Base-by-base conservation (phyloP, 805 yeast species). In the Grigorovia transvaalensis region DNA sequence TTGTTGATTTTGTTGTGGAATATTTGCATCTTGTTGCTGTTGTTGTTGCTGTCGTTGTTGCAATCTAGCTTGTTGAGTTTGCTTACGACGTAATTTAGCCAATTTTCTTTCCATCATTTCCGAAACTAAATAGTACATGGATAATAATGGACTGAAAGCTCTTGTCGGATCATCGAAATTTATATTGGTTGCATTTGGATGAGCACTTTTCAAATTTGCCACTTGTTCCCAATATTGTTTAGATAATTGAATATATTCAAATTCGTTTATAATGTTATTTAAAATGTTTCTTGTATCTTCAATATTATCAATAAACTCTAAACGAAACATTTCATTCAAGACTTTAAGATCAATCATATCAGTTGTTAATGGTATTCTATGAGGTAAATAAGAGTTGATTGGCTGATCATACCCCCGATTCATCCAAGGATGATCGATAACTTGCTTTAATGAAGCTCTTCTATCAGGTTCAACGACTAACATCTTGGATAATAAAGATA, bases 341-440 rank as follows among this genome's bases (percentile, higher is more conserved):
- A 90, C 87, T 60, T 87, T 50, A 77, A 70, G 17, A 74, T 71
- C 59, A 20, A 66, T 38, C 57, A 60, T 57, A 20, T 64, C 67
- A 2, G 63, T 51, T 1, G 66, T 62, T 40, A 93, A 69, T 2
- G 99, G 99, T 3, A 72, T 68, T 58, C 99, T 76, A 48, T 75
- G 76, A 0, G 98, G 96, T 43, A 93, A 69, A 63, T 82, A 84
- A 45, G 81, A 80, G 11, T 81, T 76, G 0, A 86, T 45, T 0
- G 83, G 78, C 40, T 78, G 78, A 51, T 88, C 96, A 63, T 78
- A 89, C 40, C 96, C 96, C 64, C 82, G 82, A 51, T 76, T 76
- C 91, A 93, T 88, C 99, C 99, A 93, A 1, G 96, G 96, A 61
- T 93, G 98, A 52, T 77, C 75, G 58, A 86, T 75, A 8, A 93